Base-by-base conservation (phyloP, 768 basidiomycete species). In the Calocybe gangraenosa region DNA sequence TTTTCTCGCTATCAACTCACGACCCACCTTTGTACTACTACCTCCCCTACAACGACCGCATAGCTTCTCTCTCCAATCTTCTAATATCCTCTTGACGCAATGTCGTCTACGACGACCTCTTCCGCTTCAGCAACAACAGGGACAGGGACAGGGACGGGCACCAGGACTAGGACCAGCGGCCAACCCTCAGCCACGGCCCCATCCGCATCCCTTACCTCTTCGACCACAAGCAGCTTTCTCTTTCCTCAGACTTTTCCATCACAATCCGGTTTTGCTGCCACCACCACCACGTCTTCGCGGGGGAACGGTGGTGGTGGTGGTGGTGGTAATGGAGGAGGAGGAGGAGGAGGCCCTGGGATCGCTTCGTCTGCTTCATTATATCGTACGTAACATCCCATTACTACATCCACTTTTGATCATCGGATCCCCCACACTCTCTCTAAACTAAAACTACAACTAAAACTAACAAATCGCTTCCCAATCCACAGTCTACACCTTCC, bases 401-500 rank as follows among this genome's bases (percentile, higher is more conserved):
- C 33, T 47, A 13, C 3, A 11, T 14, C 8, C 25, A 28, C 6
- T 28, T 11, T 6, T 28, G 25, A 6, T 28, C 25, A 28, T 11
- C 25, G 25, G 11, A 7, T n/a, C n/a, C n/a, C n/a, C n/a, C n/a
- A n/a, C n/a, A n/a, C n/a, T n/a, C n/a, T n/a, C n/a, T n/a, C n/a
- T n/a, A n/a, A n/a, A n/a, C n/a, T n/a, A n/a, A n/a, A n/a, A n/a
- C n/a, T n/a, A n/a, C n/a, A n/a, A 33, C 13, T 28, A 15, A 35
- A 28, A 14, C 11, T 41, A 11, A 22, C 22, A 22, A 39, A 33
- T n/a, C n/a, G n/a, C n/a, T n/a, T n/a, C n/a, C n/a, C n/a, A 28
- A 20, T 30, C 34, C 40, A 32, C 55, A 73, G 71, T 73, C 18
- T 73, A 73, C 54, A 74, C 74, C 3, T 75, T 77, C 49, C 69